phyloP scores from a whole-genome alignment of 2,329 filamentous ascomycete species.

The Ophioceras dolichostomum region DNA sequence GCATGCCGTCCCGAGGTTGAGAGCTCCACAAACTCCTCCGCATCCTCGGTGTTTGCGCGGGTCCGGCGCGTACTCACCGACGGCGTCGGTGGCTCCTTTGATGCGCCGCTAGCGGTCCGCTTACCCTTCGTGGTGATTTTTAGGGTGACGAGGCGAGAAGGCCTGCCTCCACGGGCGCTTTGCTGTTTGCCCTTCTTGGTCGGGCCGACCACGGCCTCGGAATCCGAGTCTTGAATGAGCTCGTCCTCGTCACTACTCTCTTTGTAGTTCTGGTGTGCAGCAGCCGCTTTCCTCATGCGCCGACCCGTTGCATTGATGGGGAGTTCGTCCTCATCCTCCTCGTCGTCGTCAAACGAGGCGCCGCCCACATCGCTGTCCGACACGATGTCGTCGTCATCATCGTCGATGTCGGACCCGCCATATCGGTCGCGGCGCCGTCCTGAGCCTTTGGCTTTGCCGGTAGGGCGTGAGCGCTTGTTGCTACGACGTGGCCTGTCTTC shows the following conservation, averaged over 20 bases:
- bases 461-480: conserved; percentile 21
- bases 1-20: conserved; percentile 49
- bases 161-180: conserved; percentile 7
- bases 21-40: conserved; percentile 43
- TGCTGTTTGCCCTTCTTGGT: conserved; percentile 13
- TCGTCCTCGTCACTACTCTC: conserved; percentile 28
- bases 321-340: conserved; percentile 22
- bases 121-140: conserved; percentile 11
- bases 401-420: conserved; percentile 49
- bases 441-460: conserved; percentile 13
- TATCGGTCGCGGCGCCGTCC: conserved; percentile 32
- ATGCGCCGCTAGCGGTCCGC: conserved; percentile 1
- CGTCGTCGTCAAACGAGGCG: conserved; percentile 24
- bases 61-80: conserved; percentile 30
- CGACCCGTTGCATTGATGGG: conserved; percentile 28
- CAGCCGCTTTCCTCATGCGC: conserved; percentile 30
- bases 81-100: conserved; percentile 8
- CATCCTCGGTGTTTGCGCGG: conserved; percentile 40
- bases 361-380: conserved; percentile 40
- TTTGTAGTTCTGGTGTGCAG: conserved; percentile 30
- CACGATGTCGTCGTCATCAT: conserved; percentile 41
- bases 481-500: conserved; percentile 28
- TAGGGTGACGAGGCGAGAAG: conserved; percentile 15
- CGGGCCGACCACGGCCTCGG: conserved; percentile 27
- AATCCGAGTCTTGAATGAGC: conserved; percentile 17